phyloP scores from a whole-genome alignment of 1,139 yeast genomes.

The Pichia sp. region DNA sequence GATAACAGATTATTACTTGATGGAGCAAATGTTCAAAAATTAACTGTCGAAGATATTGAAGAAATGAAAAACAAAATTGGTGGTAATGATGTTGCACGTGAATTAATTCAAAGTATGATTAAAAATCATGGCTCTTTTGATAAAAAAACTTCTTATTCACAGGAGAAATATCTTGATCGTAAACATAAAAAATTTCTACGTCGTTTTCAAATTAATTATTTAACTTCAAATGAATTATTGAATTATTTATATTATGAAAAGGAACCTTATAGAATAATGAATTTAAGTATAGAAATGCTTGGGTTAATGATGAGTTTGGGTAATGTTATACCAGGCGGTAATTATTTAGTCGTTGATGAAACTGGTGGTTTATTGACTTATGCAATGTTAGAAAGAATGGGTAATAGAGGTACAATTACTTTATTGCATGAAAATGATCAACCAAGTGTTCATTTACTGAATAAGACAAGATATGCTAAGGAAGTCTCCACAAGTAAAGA shows the following conservation, averaged over 20 bases:
- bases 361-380: conserved; percentile 81
- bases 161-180: conserved; percentile 83
- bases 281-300: conserved; percentile 75
- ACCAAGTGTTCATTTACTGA: conserved; percentile 67
- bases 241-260: conserved; percentile 62
- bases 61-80: conserved; percentile 62
- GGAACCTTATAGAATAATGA: conserved; percentile 68
- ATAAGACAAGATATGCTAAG: conserved; percentile 56
- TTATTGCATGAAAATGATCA: conserved; percentile 90
- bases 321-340: conserved; percentile 84
- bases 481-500: conserved; percentile 43
- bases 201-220: conserved; percentile 72
- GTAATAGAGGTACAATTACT: conserved; percentile 69
- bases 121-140: conserved; percentile 82
- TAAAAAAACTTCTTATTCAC: conserved; percentile 82
- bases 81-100: conserved; percentile 63
- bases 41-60: conserved; percentile 73
- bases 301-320: conserved; percentile 72
- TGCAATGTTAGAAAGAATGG: conserved; percentile 86
- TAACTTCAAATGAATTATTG: conserved; percentile 70
- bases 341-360: conserved; percentile 81
- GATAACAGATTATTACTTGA: conserved; percentile 69
- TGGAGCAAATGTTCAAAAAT: conserved; percentile 69
- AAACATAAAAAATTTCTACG: conserved; percentile 88
- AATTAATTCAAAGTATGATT: conserved; percentile 73